Evolutionary conservation across 768 basidiomycete species (phyloP), one percentile per base, ranked within the genome.

Genomic region (Postia placenta): DNA sequence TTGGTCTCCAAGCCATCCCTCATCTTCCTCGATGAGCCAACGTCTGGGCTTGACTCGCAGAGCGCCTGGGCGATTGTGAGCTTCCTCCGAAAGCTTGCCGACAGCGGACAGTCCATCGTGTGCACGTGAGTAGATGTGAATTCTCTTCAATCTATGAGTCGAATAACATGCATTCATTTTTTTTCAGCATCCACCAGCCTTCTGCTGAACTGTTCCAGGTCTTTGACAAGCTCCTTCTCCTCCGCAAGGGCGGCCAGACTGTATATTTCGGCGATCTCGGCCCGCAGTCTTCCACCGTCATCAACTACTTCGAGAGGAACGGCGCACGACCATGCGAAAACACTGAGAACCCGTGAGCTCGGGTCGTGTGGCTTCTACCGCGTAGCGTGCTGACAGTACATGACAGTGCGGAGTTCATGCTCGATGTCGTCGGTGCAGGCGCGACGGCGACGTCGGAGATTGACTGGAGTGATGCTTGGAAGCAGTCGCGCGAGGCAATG

Each of bases 21-120:
- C 0, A 74, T 94, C 15, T 93, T 94, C 72, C 67, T 92, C 28
- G 92, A 93, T 60, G 91, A 94, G 63, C 92, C 92, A 0, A 94
- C 92, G 0, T 68, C 87, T 22, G 90, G 91, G 27, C 72, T 93
- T 14, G 89, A 92, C 62, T 90, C 88, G 2, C 88, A 91, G 64
- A 86, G 83, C 47, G 89, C 90, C 2, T 89, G 88, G 87, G 83
- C 83, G 4, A 89, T 92, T 53, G 69, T 90, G 46, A 67, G 73
- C 2, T 89, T 93, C 69, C 69, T 93, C 38, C 74, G 83, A 9
- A 75, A 81, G 40, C 78, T 93, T 25, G 88, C 90, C 6, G 76
- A 86, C 50, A 79, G 77, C 52, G 92, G 92, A 1, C 91, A 92
- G 61, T 85, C 89, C 26, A 92, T 94, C 56, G 70, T 94, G n/a